These are phyloP conservation scores for Aspergillus conjunctus DNA, from an alignment of 495 filamentous ascomycete genomes.

Conservation along the genomic window DNA sequence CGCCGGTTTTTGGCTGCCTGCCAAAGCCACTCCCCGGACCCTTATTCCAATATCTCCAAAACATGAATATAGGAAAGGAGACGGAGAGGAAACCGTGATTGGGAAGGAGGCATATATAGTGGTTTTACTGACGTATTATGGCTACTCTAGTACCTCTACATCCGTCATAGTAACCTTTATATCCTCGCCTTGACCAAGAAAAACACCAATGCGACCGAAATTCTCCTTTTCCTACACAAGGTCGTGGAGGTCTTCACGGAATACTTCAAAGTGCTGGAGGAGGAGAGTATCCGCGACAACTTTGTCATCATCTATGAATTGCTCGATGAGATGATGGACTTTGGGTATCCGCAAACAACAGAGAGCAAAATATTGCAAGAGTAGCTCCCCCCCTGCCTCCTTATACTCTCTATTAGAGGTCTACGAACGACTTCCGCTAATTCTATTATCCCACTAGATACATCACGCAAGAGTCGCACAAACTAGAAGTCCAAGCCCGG, in stretches of 20 bases:
- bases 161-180: constrained; percentile 98
- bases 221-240: constrained; percentile 96
- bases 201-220: constrained; percentile 98
- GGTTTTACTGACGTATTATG: constrained; percentile 5
- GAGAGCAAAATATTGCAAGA: constrained; percentile 99
- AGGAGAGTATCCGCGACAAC: constrained; percentile 99
- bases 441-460: constrained; percentile 54
- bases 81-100: not conserved
- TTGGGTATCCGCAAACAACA: constrained; percentile 98
- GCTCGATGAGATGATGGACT: constrained; percentile 99
- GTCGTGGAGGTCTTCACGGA: constrained; percentile 99
- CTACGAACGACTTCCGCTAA: not conserved
- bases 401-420: not conserved
- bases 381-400: constrained; percentile 39
- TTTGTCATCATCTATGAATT: constrained; percentile 99
- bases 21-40: not conserved
- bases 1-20: not conserved
- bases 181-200: constrained; percentile 97
- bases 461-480: constrained; percentile 99
- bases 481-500: constrained; percentile 96
- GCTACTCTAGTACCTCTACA: constrained; percentile 86
- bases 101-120: not conserved
- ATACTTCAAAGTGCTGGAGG: constrained; percentile 99
- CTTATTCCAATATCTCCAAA: not conserved
- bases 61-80: not conserved